Percentiles rank a stretch among this genome's conserved stretches.
phyloP scores from a whole-genome alignment of 2,329 filamentous ascomycete species.

The Cladophialophora psammophila region DNA sequence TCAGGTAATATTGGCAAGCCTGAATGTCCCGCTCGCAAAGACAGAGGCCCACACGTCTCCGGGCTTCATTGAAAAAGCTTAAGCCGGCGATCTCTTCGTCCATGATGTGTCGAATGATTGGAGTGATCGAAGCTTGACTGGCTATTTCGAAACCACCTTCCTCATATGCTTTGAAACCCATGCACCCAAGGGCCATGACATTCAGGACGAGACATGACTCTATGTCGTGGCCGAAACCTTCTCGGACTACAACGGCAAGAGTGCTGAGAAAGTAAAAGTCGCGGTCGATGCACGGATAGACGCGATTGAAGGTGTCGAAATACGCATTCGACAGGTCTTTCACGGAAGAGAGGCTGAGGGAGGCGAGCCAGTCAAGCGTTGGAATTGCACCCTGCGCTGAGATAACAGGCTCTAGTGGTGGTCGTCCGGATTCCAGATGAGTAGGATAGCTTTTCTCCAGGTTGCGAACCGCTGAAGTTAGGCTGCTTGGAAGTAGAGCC shows the following conservation, averaged over 20 bases:
- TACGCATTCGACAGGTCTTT: conserved; percentile 62
- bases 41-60: conserved; percentile 60
- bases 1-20: conserved; percentile 61
- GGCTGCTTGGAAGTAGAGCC: conserved; percentile 51
- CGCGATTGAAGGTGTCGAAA: conserved; percentile 63
- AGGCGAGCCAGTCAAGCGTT: conserved; percentile 52
- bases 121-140: conserved; percentile 37
- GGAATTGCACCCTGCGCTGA: conserved; percentile 17
- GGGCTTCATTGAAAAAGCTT: conserved; percentile 63
- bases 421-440: conserved; percentile 57
- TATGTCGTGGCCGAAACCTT: conserved; percentile 52
- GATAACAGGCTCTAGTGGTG: conserved; percentile 49
- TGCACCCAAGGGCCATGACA: conserved; percentile 60
- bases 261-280: conserved; percentile 61
- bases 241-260: conserved; percentile 43
- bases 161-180: conserved; percentile 59
- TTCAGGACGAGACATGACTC: conserved; percentile 61
- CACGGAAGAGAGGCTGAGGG: conserved; percentile 57
- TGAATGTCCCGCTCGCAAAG: conserved; percentile 60
- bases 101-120: conserved; percentile 49
- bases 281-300: conserved; percentile 61
- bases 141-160: conserved; percentile 56
- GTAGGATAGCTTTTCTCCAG: conserved; percentile 60
- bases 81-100: conserved; percentile 58
- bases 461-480: conserved; percentile 48